These are phyloP conservation scores for Lolium perenne DNA, from an alignment of 176 grass and related monocot species.

Conservation along the genomic window DNA sequence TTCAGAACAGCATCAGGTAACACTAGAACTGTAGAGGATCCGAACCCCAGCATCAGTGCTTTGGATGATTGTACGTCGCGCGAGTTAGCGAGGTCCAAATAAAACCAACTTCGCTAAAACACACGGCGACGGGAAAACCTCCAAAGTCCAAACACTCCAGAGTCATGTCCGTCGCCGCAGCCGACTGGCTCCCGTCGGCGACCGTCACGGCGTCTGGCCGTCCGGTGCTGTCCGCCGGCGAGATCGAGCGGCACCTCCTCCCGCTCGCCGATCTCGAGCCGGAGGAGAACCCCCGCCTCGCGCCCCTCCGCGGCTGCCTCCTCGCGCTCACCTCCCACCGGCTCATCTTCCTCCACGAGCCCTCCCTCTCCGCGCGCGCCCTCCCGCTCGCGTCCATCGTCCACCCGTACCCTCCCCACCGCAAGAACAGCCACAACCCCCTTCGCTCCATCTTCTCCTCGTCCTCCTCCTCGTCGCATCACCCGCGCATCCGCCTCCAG, in stretches of 20 bases:
- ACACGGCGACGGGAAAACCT: slow-evolving; percentile 8
- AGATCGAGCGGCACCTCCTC: slow-evolving; percentile 84
- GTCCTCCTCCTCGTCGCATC: slow-evolving; percentile 46
- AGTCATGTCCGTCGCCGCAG: slow-evolving; percentile 42
- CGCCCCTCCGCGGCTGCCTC: slow-evolving; percentile 67
- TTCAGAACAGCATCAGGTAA: too few species aligned
- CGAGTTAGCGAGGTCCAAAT: neutral
- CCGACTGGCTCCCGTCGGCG: slow-evolving; percentile 63
- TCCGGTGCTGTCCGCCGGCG: slow-evolving; percentile 64
- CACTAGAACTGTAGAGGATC: too few species aligned
- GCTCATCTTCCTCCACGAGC: slow-evolving; percentile 82
- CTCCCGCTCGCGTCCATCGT: slow-evolving; percentile 70
- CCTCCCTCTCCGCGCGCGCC: slow-evolving; percentile 63
- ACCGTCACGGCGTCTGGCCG: slow-evolving; percentile 79
- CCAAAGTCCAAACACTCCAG: slow-evolving; percentile 2
- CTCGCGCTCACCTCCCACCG: slow-evolving; percentile 93
- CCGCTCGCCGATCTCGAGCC: slow-evolving; percentile 77
- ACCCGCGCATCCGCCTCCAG: slow-evolving; percentile 71
- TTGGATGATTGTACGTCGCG: too few species aligned
- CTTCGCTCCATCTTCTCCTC: slow-evolving; percentile 49
- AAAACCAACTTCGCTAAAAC: neutral
- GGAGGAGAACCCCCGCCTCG: slow-evolving; percentile 63
- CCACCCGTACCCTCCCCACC: slow-evolving; percentile 66
- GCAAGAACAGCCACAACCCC: slow-evolving; percentile 58
- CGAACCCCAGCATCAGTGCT: too few species aligned